These are phyloP conservation scores for Casuarina equisetifolia DNA, from an alignment of 306 rosid genomes.

Conservation along the genomic window DNA sequence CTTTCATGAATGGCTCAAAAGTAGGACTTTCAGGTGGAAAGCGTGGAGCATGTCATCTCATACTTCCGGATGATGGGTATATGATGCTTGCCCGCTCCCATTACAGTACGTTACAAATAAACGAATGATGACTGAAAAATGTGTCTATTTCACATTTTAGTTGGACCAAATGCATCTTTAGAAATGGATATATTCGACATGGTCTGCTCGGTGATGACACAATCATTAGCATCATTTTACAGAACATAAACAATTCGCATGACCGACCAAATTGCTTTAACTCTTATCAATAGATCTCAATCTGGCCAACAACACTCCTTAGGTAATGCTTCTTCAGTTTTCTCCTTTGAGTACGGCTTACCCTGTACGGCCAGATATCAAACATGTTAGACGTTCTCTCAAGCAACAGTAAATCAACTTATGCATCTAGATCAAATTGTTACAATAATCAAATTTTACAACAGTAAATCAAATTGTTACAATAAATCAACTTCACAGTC, in stretches of 20 bases:
- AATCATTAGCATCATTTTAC: background rate
- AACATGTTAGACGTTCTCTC: slow-evolving; percentile 10
- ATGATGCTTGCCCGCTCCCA: background rate
- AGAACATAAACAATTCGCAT: background rate
- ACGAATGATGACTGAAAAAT: background rate
- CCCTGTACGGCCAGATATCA: slow-evolving; percentile 56
- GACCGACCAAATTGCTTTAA: background rate
- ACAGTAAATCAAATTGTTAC: no score
- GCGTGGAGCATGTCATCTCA: background rate
- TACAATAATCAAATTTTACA: no score
- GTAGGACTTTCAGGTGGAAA: background rate
- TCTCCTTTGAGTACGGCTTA: slow-evolving; percentile 59
- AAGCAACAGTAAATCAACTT: no score
- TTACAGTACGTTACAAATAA: background rate
- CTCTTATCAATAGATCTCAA: slow-evolving; percentile 17
- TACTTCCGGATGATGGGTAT: background rate
- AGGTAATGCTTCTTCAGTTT: slow-evolving; percentile 59
- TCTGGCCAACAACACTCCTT: slow-evolving; percentile 33
- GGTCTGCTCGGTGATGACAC: background rate
- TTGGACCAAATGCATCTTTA: background rate
- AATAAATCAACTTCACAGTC: no score
- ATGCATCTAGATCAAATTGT: no score
- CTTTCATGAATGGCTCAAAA: background rate
- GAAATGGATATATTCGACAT: background rate
- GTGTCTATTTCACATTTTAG: background rate